These are phyloP conservation scores for Lathyrus aphaca DNA, from an alignment of 306 rosid genomes.

Conservation along the genomic window DNA sequence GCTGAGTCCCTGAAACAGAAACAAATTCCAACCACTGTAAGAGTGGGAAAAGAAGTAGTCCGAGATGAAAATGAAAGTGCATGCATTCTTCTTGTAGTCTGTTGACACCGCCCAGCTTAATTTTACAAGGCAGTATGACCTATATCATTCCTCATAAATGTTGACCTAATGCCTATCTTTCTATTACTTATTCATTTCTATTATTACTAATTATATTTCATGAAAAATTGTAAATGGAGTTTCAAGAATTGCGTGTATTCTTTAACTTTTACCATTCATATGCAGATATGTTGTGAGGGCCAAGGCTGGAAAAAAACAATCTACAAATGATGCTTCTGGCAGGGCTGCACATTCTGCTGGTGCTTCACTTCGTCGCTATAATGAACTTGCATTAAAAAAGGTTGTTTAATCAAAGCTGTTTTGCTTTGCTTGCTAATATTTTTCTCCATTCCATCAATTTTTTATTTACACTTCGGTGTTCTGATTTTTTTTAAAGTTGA, in stretches of 20 bases:
- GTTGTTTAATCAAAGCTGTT: conserved; percentile 41
- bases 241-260: conserved; percentile 24
- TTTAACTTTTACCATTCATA: conserved; percentile 23
- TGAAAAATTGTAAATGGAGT: conserved; percentile 11
- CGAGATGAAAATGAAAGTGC: conserved; percentile 4
- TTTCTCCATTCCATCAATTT: not conserved
- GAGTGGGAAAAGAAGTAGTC: no score
- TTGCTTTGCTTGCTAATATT: conserved; percentile 22
- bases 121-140: conserved; percentile 16
- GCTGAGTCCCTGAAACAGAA: no score
- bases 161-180: not conserved
- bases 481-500: not conserved
- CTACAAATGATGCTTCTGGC: conserved; percentile 91
- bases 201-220: not conserved
- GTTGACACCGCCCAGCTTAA: not conserved
- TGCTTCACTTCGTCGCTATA: conserved; percentile 87
- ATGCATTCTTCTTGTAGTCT: not conserved
- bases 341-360: conserved; percentile 86
- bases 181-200: conserved; percentile 14
- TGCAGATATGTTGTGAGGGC: conserved; percentile 94
- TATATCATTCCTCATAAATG: not conserved
- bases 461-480: conserved; percentile 24
- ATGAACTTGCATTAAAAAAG: conserved; percentile 87
- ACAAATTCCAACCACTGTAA: no score
- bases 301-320: conserved; percentile 91